Evolutionary conservation across 1,284 basidiomycete species (phyloP).

Genomic region (Cutaneotrichosporon spelunceum): DNA sequence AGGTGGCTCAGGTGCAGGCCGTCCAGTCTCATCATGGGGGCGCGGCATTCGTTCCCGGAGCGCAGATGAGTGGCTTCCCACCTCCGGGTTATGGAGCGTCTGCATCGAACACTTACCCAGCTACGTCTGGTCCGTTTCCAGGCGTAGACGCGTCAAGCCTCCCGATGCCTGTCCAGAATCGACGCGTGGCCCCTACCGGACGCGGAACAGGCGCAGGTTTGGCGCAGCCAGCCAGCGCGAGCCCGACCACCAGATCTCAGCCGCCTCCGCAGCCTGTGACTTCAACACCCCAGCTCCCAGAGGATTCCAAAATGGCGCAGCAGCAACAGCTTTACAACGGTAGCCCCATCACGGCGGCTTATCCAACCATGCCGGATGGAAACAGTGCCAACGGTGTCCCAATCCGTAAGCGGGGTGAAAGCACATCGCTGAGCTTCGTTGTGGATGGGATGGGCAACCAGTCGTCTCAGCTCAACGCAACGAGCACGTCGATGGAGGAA

Average conservation of each 20-base stretch:
- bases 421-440: slow-evolving; percentile 16
- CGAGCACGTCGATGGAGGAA: slow-evolving; percentile 5
- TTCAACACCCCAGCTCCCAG: background rate
- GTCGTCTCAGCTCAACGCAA: slow-evolving; percentile 6
- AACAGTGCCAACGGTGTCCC: slow-evolving; percentile 1
- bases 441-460: slow-evolving; percentile 15
- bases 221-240: background rate
- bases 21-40: slow-evolving; percentile 8
- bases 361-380: slow-evolving; percentile 2
- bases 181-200: background rate
- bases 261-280: background rate
- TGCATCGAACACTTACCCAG: background rate
- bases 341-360: background rate
- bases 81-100: background rate
- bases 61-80: slow-evolving; percentile 3
- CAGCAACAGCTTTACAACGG: slow-evolving; percentile 12
- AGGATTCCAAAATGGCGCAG: slow-evolving; percentile 5
- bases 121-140: slow-evolving; percentile 11
- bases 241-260: background rate
- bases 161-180: slow-evolving; percentile 7
- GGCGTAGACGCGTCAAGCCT: slow-evolving; percentile 11
- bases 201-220: background rate
- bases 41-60: slow-evolving; percentile 2
- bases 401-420: slow-evolving; percentile 10
- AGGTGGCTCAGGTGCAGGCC: slow-evolving; percentile 6